Evolutionary conservation across 257 asterid species (phyloP).

Genomic region (Handroanthus guayacan): DNA sequence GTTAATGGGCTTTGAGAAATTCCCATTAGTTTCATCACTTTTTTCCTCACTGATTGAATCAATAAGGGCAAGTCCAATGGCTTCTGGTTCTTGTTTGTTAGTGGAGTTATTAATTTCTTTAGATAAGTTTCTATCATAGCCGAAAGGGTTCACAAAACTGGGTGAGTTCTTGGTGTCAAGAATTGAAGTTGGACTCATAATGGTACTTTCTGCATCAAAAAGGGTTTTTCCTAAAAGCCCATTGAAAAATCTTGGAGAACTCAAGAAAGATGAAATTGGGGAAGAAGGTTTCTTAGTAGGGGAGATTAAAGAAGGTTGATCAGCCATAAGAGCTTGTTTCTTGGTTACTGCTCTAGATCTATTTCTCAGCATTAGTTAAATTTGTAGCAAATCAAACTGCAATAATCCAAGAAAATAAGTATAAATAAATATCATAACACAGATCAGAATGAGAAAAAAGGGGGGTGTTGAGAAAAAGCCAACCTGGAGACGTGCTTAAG

Average conservation of each 20-base stretch:
- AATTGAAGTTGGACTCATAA: slow-evolving; percentile 77
- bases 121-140: slow-evolving; percentile 43
- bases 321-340: slow-evolving; percentile 73
- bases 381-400: slow-evolving; percentile 35
- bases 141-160: slow-evolving; percentile 57
- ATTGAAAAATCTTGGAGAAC: slow-evolving; percentile 72
- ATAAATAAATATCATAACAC: slow-evolving; percentile 19
- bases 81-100: slow-evolving; percentile 47
- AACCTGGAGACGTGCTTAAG: slow-evolving; percentile 44
- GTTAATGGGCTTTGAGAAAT: slow-evolving; percentile 49
- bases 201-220: slow-evolving; percentile 44
- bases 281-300: slow-evolving; percentile 50
- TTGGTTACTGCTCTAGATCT: slow-evolving; percentile 75
- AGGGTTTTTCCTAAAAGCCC: slow-evolving; percentile 55
- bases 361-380: slow-evolving; percentile 60
- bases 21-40: slow-evolving; percentile 9
- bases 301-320: slow-evolving; percentile 47
- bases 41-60: slow-evolving; percentile 56
- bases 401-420: slow-evolving; percentile 24
- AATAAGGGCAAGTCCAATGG: slow-evolving; percentile 78
- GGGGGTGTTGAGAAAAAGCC: slow-evolving; percentile 29
- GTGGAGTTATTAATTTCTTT: slow-evolving; percentile 36
- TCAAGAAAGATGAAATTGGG: slow-evolving; percentile 63
- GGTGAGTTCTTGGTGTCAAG: slow-evolving; percentile 60
- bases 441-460: neutral